Percentiles rank a stretch among this genome's conserved stretches.
These are phyloP conservation scores for Diutina neorugosa DNA, from an alignment of 1,139 yeast genomes.

Conservation along the genomic window DNA sequence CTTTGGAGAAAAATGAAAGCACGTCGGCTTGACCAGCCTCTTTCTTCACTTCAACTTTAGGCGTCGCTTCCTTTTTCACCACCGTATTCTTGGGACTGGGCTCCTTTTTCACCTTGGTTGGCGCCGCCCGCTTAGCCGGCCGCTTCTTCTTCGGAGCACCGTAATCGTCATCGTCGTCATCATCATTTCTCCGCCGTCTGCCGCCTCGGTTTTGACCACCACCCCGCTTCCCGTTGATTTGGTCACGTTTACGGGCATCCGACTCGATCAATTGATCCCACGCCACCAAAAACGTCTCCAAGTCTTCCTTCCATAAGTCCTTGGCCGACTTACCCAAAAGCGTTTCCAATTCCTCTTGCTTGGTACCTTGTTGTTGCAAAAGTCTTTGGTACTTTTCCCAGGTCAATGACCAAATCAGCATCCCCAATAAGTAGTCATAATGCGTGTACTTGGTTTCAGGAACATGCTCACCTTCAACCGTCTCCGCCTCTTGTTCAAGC, in stretches of 20 bases:
- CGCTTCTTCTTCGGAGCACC: constrained; percentile 9
- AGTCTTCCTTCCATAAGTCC: constrained; percentile 78
- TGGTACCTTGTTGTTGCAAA: constrained; percentile 56
- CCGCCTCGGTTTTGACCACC: constrained; percentile 7
- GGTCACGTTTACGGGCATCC: constrained; percentile 22
- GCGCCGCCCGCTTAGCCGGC: constrained; percentile 9
- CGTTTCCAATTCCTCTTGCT: constrained; percentile 58
- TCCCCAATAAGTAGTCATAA: constrained; percentile 66
- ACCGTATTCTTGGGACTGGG: neutral
- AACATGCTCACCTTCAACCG: constrained; percentile 12
- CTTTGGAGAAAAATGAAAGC: neutral
- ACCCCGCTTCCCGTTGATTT: constrained; percentile 18
- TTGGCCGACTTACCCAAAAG: constrained; percentile 66
- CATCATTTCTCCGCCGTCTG: constrained; percentile 10
- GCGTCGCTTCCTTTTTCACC: neutral
- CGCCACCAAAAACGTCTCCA: constrained; percentile 55
- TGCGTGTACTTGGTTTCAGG: constrained; percentile 41
- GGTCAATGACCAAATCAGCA: constrained; percentile 92
- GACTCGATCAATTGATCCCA: constrained; percentile 50
- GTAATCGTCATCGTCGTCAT: constrained; percentile 11
- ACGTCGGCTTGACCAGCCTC: neutral
- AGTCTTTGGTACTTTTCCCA: constrained; percentile 77
- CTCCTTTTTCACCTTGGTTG: constrained; percentile 4
- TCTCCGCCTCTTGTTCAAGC: constrained; percentile 19
- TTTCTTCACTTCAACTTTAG: neutral